Evolutionary conservation across 1,284 basidiomycete species (phyloP).

Genomic region (Puccinia coronata): DNA sequence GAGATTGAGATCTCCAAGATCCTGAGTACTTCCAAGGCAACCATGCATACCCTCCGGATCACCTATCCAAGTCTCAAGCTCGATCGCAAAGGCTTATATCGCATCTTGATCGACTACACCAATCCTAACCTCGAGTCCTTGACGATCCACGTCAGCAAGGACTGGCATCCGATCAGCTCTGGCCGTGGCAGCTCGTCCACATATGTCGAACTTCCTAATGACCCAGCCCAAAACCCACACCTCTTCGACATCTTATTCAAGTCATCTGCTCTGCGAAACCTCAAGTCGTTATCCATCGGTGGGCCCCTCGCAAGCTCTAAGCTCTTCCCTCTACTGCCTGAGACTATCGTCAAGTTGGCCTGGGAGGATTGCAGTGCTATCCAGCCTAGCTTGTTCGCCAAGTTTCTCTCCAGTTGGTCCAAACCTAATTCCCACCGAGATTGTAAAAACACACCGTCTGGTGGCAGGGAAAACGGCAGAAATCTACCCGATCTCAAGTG

Average conservation of each 20-base stretch:
- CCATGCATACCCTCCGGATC: conserved; percentile 12
- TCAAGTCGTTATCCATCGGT: conserved; percentile 16
- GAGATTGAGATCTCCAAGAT: conserved; percentile 15
- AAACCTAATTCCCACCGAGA: background rate
- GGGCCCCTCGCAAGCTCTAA: conserved; percentile 26
- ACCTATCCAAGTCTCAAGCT: conserved; percentile 19
- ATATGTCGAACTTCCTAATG: background rate
- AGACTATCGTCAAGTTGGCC: conserved; percentile 31
- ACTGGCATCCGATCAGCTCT: conserved; percentile 16
- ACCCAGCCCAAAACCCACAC: conserved; percentile 5
- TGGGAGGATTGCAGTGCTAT: conserved; percentile 30
- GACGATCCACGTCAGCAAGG: conserved; percentile 16
- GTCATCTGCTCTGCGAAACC: background rate
- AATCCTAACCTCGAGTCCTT: conserved; percentile 3
- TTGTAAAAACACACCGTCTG: background rate
- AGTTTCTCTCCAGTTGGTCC: conserved; percentile 24
- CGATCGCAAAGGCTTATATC: conserved; percentile 8
- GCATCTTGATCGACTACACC: conserved; percentile 7
- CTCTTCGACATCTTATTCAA: conserved; percentile 12
- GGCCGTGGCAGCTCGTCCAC: background rate
- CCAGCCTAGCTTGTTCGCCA: conserved; percentile 24
- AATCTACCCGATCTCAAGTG: conserved; percentile 27
- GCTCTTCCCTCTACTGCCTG: conserved; percentile 26
- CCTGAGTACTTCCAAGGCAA: conserved; percentile 9
- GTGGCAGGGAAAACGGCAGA: background rate